Evolutionary conservation across 306 rosid genomes (phyloP).

Genomic region (Prunus campanulata): DNA sequence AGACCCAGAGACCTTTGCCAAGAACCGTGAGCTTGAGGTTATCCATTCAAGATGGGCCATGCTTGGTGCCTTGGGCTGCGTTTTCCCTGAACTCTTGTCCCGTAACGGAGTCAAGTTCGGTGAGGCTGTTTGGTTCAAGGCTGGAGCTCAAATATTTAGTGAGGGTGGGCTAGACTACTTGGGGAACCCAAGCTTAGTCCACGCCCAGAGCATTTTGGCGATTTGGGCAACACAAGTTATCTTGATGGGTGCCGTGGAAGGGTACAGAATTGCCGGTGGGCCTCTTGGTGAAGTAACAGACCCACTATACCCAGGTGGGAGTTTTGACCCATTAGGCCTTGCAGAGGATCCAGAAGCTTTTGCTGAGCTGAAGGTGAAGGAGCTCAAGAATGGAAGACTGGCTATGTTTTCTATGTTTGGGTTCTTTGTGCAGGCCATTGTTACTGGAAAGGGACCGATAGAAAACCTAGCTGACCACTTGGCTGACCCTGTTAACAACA

Average conservation of each 20-base stretch:
- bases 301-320: too few species aligned
- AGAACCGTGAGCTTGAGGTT: too few species aligned
- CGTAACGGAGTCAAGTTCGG: constrained; percentile 27
- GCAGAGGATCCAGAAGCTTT: constrained; percentile 12
- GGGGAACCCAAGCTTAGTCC: constrained; percentile 33
- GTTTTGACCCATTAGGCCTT: too few species aligned
- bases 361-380: too few species aligned
- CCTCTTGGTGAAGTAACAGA: too few species aligned
- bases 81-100: constrained; percentile 36
- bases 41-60: too few species aligned
- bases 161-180: constrained; percentile 43
- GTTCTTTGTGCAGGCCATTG: constrained; percentile 30
- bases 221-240: constrained; percentile 32
- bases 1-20: constrained; percentile 10
- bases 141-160: constrained; percentile 38
- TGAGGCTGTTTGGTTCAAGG: constrained; percentile 35
- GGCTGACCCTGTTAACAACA: constrained; percentile 36
- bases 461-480: constrained; percentile 29
- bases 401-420: constrained; percentile 37
- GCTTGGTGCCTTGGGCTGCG: constrained; percentile 15
- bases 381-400: constrained; percentile 9
- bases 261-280: too few species aligned
- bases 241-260: constrained; percentile 4
- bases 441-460: constrained; percentile 29
- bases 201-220: constrained; percentile 31